Percentiles rank a stretch among this genome's conserved stretches.
These are phyloP conservation scores for Cyclostephanos tholiformis DNA, from an alignment of 108 stramenopile species.

Conservation along the genomic window DNA sequence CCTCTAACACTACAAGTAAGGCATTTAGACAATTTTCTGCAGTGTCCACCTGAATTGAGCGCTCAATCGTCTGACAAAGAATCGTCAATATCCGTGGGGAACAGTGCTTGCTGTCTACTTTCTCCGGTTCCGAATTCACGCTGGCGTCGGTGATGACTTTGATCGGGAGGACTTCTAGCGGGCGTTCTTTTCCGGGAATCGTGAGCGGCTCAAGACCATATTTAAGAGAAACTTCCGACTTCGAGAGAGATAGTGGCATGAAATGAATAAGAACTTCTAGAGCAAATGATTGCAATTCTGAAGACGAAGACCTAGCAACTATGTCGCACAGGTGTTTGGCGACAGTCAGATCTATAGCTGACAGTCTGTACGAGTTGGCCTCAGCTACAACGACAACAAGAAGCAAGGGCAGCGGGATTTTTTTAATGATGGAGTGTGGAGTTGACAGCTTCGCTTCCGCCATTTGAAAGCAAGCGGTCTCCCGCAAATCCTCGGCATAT, in stretches of 20 bases:
- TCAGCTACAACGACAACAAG: constrained; percentile 70
- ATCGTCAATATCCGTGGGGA: constrained; percentile 56
- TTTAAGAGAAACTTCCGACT: constrained; percentile 19
- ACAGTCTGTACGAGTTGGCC: constrained; percentile 67
- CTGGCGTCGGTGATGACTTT: neutral
- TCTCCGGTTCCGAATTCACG: neutral
- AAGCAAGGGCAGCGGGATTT: constrained; percentile 64
- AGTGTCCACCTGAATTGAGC: constrained; percentile 51
- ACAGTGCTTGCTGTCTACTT: neutral
- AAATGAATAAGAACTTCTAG: constrained; percentile 77
- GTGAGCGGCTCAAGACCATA: constrained; percentile 25
- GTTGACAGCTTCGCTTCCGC: constrained; percentile 54
- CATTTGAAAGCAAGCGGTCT: constrained; percentile 48
- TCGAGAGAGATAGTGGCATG: constrained; percentile 54
- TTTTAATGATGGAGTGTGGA: constrained; percentile 44
- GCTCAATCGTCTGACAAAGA: constrained; percentile 65
- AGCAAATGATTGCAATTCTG: constrained; percentile 60
- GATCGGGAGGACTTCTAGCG: constrained; percentile 32
- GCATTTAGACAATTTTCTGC: constrained; percentile 69
- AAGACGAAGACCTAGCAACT: constrained; percentile 52
- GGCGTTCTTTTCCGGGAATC: constrained; percentile 13
- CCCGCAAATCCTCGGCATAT: constrained; percentile 62
- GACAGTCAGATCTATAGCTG: constrained; percentile 50
- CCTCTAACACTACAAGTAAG: constrained; percentile 73
- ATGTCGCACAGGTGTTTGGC: constrained; percentile 62